Base-by-base conservation (phyloP, 2,329 filamentous ascomycete species). In the Amphichorda felina region DNA sequence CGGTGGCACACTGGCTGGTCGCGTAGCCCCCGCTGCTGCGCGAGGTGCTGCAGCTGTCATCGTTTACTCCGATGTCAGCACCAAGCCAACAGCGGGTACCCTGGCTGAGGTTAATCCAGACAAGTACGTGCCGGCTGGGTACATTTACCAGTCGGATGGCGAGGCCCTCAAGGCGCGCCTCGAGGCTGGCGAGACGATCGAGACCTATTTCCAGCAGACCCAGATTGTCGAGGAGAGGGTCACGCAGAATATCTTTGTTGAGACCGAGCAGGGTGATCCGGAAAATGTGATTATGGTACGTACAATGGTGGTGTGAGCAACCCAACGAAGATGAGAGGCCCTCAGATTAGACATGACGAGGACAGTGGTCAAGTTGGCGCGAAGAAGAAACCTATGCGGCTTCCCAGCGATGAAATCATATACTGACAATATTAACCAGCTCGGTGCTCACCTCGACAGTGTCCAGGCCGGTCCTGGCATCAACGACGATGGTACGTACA, bases 161-260 rank as follows among this genome's bases (percentile, higher is more conserved):
- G 34, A 45, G 11, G 45, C 47, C 0, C 31, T 55, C 1, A 51
- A 49, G 39, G 43, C 46, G 4, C 50, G 51, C 0, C 48, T 62
- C 0, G 45, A 44, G 0, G 53, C 48, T 1, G 57, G 57, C 10
- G 50, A 61, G 24, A 47, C 39, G 0, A 46, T 54, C 13, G 53
- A 48, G 3, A 49, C 56, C 1, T 50, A 55, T 15, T 54, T 61
- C 4, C 49, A 63, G 43, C 47, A 53, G 13, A 44, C 49, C 21
- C 43, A 51, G 32, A 39, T 54, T 6, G 51, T 59, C 14, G 60
- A 67, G 33, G 46, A 51, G 13, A 52, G 60, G 22, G 28, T 54
- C 15, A 61, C 59, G 0, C 60, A 61, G 44, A 67, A 67, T 35
- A 51, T 67, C 8, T 57, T 67, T 41, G 56, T 59, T 1, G 61